phyloP scores from a whole-genome alignment of 208 protist species.

The Sergeia podlipaevii region DNA sequence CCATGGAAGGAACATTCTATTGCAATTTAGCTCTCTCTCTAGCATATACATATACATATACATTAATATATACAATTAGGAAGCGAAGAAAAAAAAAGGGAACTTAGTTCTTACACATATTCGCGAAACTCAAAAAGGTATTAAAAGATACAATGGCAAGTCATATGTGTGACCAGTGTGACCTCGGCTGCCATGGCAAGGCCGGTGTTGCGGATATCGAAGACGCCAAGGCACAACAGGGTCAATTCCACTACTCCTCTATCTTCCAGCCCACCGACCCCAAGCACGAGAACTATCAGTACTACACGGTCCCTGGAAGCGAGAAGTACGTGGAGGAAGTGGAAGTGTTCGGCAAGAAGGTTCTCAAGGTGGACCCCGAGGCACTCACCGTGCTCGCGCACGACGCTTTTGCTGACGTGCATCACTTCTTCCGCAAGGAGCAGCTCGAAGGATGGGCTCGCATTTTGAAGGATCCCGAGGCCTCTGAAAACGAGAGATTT shows the following conservation, averaged over 20 bases:
- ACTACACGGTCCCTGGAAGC: slow-evolving; percentile 75
- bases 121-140: no score
- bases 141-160: slow-evolving; percentile 12
- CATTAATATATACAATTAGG: not conserved
- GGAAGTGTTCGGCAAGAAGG: slow-evolving; percentile 58
- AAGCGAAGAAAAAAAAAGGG: slow-evolving; percentile 10
- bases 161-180: slow-evolving; percentile 70
- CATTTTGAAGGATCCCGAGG: slow-evolving; percentile 95
- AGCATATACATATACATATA: not conserved
- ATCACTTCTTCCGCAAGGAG: slow-evolving; percentile 94
- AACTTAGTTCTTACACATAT: no score
- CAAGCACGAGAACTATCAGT: slow-evolving; percentile 77
- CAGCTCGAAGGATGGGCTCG: slow-evolving; percentile 93
- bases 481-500: slow-evolving; percentile 95
- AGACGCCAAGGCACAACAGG: slow-evolving; percentile 33
- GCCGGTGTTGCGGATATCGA: slow-evolving; percentile 73
- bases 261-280: slow-evolving; percentile 85
- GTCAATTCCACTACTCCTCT: slow-evolving; percentile 73
- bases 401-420: slow-evolving; percentile 91
- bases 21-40: not conserved
- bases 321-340: slow-evolving; percentile 79
- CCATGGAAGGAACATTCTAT: no score
- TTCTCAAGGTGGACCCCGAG: slow-evolving; percentile 90
- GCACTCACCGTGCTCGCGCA: slow-evolving; percentile 86
- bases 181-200: slow-evolving; percentile 46